Percentiles rank a stretch among this genome's conserved stretches.
Evolutionary conservation across 306 rosid genomes (phyloP).

Genomic region (Medicago truncatula): MtrunA17r5.0-ANR NC_053044.1:46837001-46837500

Average conservation of each 20-base stretch:
- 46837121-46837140: constrained; percentile 1
- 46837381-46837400: background rate
- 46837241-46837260: background rate
- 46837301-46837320: constrained; percentile 1
- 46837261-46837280: background rate
- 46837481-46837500: background rate
- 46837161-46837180: constrained; percentile 6
- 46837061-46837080: constrained; percentile 1
- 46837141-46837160: constrained; percentile 27
- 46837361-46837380: background rate
- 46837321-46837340: constrained; percentile 16
- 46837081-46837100: background rate
- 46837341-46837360: background rate
- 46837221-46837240: background rate
- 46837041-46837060: background rate
- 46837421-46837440: constrained; percentile 11
- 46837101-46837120: constrained; percentile 13
- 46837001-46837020: constrained; percentile 13
- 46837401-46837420: background rate
- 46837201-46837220: background rate
- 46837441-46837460: background rate
- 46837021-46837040: background rate
- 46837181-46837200: constrained; percentile 2
- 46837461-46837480: background rate
- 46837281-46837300: background rate